Evolutionary conservation across 2,329 filamentous ascomycete species (phyloP).

Genomic region (Xylaria sp.): DNA sequence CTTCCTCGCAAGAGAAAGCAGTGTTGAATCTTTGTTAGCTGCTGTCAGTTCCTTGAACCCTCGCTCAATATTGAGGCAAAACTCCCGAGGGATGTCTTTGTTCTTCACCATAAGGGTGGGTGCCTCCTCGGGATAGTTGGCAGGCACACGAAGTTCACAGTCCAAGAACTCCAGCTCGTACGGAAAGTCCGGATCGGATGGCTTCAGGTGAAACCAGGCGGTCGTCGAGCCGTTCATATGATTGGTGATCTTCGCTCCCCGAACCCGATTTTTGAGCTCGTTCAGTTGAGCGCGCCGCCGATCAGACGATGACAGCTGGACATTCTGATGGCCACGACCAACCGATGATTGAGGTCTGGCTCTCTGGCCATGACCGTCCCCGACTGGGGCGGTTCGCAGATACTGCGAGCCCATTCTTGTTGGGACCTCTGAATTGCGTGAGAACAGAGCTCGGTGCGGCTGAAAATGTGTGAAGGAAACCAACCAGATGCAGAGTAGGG

Average conservation of each 20-base stretch:
- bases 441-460: too few relatives aligned
- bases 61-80: constrained; percentile 69
- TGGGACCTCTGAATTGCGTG: too few relatives aligned
- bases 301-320: constrained; percentile 35
- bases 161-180: constrained; percentile 67
- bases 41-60: constrained; percentile 64
- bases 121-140: constrained; percentile 52
- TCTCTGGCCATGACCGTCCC: too few relatives aligned
- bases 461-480: too few relatives aligned
- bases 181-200: constrained; percentile 79
- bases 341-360: too few relatives aligned
- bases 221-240: constrained; percentile 46
- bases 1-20: constrained; percentile 62
- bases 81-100: constrained; percentile 63
- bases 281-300: constrained; percentile 69
- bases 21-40: constrained; percentile 49
- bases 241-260: too few relatives aligned
- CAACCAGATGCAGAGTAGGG: too few relatives aligned
- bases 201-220: constrained; percentile 59
- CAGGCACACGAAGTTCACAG: constrained; percentile 62
- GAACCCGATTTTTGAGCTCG: constrained; percentile 64
- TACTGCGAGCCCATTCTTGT: too few relatives aligned
- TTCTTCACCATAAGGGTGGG: constrained; percentile 62
- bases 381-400: too few relatives aligned
- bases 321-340: too few relatives aligned